phyloP scores from a whole-genome alignment of 163 green algal genomes.

The Scenedesmus sp. region DNA sequence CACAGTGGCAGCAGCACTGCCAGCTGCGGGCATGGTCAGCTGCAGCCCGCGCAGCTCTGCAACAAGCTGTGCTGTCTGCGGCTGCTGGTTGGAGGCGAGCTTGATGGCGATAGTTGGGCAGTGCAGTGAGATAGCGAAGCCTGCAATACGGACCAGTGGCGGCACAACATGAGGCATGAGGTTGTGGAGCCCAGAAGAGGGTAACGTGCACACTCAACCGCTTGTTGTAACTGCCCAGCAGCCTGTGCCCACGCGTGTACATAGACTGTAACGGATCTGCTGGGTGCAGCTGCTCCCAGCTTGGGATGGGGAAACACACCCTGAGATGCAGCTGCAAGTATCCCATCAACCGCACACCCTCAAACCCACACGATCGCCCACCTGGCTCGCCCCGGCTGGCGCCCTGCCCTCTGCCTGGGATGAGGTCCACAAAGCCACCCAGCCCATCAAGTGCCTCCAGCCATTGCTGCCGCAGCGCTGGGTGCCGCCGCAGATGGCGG shows the following conservation, averaged over 20 bases:
- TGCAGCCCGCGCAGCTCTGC: constrained; percentile 7
- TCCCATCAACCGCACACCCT: no score
- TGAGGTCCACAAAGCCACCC: constrained; percentile 50
- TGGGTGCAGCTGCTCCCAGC: no score
- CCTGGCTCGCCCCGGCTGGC: not conserved
- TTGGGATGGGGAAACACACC: no score
- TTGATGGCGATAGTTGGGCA: constrained; percentile 16
- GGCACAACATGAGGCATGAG: not conserved
- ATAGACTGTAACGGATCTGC: no score
- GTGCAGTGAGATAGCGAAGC: constrained; percentile 18
- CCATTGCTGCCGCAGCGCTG: constrained; percentile 45
- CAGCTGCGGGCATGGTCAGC: not conserved
- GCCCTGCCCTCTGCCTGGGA: constrained; percentile 24
- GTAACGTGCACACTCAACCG: not conserved
- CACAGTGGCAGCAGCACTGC: not conserved
- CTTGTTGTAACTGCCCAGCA: no score
- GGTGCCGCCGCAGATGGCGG: not conserved
- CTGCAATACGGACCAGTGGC: not conserved
- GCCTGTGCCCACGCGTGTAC: no score
- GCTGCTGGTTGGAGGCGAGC: constrained; percentile 19
- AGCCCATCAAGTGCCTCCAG: constrained; percentile 46
- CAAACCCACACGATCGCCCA: not conserved
- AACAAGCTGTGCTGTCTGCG: not conserved
- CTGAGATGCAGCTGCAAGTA: no score
- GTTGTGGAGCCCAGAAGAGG: not conserved